Conservation (phyloP, 1,284 basidiomycete species). For the Coriolopsis trogii region DNA sequence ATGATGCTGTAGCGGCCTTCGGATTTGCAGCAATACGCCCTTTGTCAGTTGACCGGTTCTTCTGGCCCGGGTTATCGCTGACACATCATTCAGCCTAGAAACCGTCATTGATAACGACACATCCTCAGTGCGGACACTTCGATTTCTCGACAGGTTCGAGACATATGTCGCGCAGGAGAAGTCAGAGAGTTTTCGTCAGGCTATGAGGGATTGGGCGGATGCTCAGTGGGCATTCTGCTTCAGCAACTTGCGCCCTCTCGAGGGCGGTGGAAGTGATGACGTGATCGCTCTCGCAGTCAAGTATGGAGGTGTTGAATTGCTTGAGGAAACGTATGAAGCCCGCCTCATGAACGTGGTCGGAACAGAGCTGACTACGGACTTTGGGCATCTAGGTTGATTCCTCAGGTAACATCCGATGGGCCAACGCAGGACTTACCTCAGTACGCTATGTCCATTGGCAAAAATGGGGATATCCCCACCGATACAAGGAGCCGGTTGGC, state of each 20-base stretch:
- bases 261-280: neutral
- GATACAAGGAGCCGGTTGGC: neutral
- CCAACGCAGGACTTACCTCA: neutral
- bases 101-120: neutral
- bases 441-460: neutral
- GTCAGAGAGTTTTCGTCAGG: neutral
- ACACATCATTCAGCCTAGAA: constrained; percentile 1
- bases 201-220: neutral
- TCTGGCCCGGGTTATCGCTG: neutral
- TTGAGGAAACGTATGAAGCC: neutral
- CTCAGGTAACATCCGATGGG: neutral
- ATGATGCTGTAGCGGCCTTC: neutral
- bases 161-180: neutral
- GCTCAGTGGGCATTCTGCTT: neutral
- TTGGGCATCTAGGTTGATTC: neutral
- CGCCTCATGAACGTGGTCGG: neutral
- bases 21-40: neutral
- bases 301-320: neutral
- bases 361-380: too few relatives aligned
- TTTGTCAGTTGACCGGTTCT: neutral
- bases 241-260: neutral
- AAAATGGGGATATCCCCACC: neutral
- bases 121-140: neutral
- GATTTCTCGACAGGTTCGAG: constrained; percentile 2
- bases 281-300: neutral